Evolutionary conservation across 257 asterid species (phyloP), one percentile per base, ranked within the genome.

Genomic region (Solanum pennellii): DNA sequence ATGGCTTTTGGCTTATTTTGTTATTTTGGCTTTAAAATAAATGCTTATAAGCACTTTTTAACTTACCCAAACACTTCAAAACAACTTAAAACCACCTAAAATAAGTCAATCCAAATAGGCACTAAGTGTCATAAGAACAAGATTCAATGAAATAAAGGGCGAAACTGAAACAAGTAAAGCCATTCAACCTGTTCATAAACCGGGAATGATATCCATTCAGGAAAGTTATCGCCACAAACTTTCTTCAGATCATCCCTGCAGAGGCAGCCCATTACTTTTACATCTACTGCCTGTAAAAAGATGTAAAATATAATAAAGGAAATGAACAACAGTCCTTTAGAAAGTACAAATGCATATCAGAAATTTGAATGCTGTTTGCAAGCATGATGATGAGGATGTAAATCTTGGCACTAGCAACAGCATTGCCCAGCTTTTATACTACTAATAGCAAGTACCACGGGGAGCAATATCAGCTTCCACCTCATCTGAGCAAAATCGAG

Each of bases 141-240:
- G 42, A 79, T n/a, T 79, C 41, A 27, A 79, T 29, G 29, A 62
- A 45, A 80, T 31, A 3, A 80, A 29, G 29, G 44, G 65, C 6
- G 8, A 29, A 29, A 47, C 68, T 47, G 25, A 21, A 45, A 89
- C 41, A 47, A 44, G 35, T 47, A 84, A 84, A 86, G 9, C 52
- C 14, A 65, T 33, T 85, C 72, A 85, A 97, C 99, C 98, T 97
- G 99, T 90, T 97, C 98, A 84, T 75, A 97, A 75, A 92, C 98
- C 25, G 99, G 99, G 90, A 97, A 97, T 6, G 99, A 96, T 85
- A 97, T 97, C 99, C 99, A 97, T 83, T 95, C 98, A 2, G 99
- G 99, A 89, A 93, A 94, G 85, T 94, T 96, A 60, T 95, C 99
- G 77, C 99, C 99, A 77, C 99, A 97, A 31, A 95, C 93, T 92